These are phyloP conservation scores for Phaeophleospora eucalypticola DNA, from an alignment of 2,329 filamentous ascomycete genomes.

Conservation along the genomic window DNA sequence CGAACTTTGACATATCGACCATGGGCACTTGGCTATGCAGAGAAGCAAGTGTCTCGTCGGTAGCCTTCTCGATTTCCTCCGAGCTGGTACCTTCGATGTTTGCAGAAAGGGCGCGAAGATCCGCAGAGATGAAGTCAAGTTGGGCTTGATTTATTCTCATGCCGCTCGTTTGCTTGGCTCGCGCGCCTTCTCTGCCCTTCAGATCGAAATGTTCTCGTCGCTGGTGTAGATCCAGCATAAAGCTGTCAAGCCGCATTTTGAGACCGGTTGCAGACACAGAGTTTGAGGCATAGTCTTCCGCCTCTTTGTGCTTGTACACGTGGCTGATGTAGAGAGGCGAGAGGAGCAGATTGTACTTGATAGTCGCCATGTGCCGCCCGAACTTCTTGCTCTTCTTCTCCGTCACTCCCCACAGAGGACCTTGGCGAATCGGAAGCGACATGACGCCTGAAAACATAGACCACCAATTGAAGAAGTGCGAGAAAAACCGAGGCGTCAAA, in stretches of 20 bases:
- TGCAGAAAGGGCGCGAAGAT: constrained; percentile 89
- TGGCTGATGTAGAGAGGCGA: constrained; percentile 93
- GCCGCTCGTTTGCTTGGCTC: constrained; percentile 75
- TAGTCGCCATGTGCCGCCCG: constrained; percentile 90
- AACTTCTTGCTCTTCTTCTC: constrained; percentile 99
- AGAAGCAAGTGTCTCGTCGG: constrained; percentile 58
- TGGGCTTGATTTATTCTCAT: constrained; percentile 97
- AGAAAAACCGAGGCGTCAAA: constrained; percentile 91
- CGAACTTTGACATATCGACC: constrained; percentile 76
- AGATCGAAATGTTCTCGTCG: constrained; percentile 86
- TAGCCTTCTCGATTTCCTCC: constrained; percentile 66
- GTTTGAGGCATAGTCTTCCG: constrained; percentile 74
- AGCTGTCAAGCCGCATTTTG: constrained; percentile 92
- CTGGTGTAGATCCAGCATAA: constrained; percentile 95
- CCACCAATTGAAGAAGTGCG: constrained; percentile 98
- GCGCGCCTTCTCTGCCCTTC: constrained; percentile 62
- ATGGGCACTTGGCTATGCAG: constrained; percentile 51
- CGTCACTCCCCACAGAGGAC: constrained; percentile 80
- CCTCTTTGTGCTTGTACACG: constrained; percentile 97
- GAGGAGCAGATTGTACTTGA: constrained; percentile 92
- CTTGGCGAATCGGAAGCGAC: constrained; percentile 91
- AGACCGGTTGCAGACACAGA: constrained; percentile 89
- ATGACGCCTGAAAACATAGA: constrained; percentile 91
- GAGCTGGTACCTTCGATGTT: constrained; percentile 76
- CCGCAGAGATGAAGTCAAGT: constrained; percentile 83